Evolutionary conservation across 2,329 filamentous ascomycete species (phyloP).

Genomic region (Verticillium dahliae): DNA sequence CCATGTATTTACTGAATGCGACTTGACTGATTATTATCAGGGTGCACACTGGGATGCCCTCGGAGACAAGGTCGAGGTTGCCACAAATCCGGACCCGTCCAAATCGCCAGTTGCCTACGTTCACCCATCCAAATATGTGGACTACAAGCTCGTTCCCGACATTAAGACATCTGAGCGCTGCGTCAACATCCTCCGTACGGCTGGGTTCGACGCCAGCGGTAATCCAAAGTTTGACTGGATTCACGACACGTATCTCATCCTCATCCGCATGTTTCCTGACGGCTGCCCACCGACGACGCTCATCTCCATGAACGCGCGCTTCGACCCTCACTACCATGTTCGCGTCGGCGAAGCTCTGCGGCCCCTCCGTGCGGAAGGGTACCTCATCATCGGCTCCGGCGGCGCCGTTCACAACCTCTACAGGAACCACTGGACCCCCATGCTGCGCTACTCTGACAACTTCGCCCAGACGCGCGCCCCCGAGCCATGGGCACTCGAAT

Average conservation of each 20-base stretch:
- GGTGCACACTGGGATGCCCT: conserved; percentile 61
- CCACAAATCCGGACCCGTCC: conserved; percentile 50
- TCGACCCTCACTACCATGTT: conserved; percentile 36
- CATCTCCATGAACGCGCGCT: conserved; percentile 28
- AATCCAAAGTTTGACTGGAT: conserved; percentile 63
- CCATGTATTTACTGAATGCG: conserved; percentile 12
- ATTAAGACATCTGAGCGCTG: conserved; percentile 42
- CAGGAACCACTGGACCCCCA: conserved; percentile 58
- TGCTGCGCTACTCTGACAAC: conserved; percentile 57
- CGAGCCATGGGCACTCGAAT: conserved; percentile 55
- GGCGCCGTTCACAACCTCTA: conserved; percentile 67
- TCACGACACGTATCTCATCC: conserved; percentile 63
- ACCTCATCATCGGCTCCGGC: conserved; percentile 50
- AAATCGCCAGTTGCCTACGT: conserved; percentile 64
- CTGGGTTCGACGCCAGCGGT: conserved; percentile 45
- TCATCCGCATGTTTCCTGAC: conserved; percentile 63
- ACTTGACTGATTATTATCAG: conserved; percentile 10
- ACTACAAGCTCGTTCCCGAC: conserved; percentile 57
- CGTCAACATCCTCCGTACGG: conserved; percentile 38
- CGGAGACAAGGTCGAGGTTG: conserved; percentile 50
- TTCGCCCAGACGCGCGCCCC: conserved; percentile 54
- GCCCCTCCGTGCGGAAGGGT: conserved; percentile 41
- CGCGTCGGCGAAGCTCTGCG: conserved; percentile 51
- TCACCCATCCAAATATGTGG: conserved; percentile 55
- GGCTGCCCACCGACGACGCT: conserved; percentile 58